Percentiles rank a stretch among this genome's conserved stretches.
Evolutionary conservation across 2,329 filamentous ascomycete genomes (phyloP).

Genomic region (Exophiala dermatitidis): DNA sequence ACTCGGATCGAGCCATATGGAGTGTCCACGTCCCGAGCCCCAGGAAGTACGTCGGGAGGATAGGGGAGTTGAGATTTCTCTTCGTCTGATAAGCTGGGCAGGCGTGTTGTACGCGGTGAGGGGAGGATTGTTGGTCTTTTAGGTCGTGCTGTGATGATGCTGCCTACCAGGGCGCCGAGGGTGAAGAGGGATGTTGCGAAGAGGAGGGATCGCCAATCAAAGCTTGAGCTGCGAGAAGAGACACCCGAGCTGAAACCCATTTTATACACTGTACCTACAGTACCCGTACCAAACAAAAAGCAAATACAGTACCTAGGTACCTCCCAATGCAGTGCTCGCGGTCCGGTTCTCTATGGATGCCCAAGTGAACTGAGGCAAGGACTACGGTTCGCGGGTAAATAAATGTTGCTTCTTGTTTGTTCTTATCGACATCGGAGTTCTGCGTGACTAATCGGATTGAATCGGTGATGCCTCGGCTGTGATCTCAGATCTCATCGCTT

Average conservation of each 20-base stretch:
- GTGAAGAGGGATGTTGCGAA: conserved; percentile 13
- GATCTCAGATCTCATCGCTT: no score
- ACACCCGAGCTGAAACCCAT: conserved; percentile 8
- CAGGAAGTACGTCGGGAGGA: conserved; percentile 62
- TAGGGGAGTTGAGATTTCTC: conserved; percentile 49
- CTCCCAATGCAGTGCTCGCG: no score
- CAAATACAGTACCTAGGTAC: no score
- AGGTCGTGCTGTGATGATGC: conserved; percentile 3
- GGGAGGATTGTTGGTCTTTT: conserved; percentile 8
- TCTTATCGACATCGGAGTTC: no score
- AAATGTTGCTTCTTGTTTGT: no score
- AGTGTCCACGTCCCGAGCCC: conserved; percentile 55
- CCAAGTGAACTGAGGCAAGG: no score
- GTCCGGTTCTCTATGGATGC: no score
- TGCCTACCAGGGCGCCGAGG: conserved; percentile 9
- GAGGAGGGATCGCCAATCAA: conserved; percentile 11
- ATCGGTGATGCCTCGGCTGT: neutral
- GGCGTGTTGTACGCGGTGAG: conserved; percentile 34
- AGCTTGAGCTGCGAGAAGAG: neutral
- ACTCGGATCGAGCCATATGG: conserved; percentile 63
- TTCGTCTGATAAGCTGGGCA: conserved; percentile 32
- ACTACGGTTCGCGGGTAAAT: no score
- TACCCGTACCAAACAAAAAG: neutral
- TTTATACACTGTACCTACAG: neutral
- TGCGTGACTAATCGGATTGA: no score